phyloP scores from a whole-genome alignment of 179 eudicot species.

The Actinidia chinensis region DNA sequence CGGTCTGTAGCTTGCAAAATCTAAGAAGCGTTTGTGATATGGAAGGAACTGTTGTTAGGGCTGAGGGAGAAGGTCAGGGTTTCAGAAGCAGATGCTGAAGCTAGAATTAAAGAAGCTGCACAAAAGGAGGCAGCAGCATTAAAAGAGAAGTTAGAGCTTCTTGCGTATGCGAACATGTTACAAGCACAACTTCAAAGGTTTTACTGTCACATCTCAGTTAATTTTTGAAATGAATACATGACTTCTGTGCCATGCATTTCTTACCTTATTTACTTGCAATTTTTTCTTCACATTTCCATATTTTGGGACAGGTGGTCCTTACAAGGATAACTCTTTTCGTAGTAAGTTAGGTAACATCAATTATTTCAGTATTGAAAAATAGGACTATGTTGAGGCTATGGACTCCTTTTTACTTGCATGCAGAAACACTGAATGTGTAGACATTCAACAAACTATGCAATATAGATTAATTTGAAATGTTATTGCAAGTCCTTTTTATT shows the following conservation, averaged over 20 bases:
- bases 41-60: slow-evolving; percentile 90
- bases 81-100: slow-evolving; percentile 67
- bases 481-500: slow-evolving; percentile 7
- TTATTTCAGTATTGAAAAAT: background rate
- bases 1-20: slow-evolving; percentile 93
- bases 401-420: background rate
- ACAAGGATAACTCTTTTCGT: background rate
- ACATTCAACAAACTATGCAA: background rate
- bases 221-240: background rate
- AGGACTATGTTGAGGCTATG: background rate
- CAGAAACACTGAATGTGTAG: background rate
- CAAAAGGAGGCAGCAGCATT: slow-evolving; percentile 61
- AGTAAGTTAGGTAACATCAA: background rate
- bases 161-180: slow-evolving; percentile 61
- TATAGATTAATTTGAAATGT: background rate
- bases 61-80: slow-evolving; percentile 81
- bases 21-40: slow-evolving; percentile 82
- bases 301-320: background rate
- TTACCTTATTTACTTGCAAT: background rate
- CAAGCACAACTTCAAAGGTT: slow-evolving; percentile 80
- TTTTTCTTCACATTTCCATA: slow-evolving; percentile 2
- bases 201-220: slow-evolving; percentile 7
- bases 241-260: background rate
- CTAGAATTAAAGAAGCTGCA: slow-evolving; percentile 68
- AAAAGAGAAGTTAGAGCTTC: slow-evolving; percentile 77